phyloP scores from a whole-genome alignment of 441 rosid species.

The Populus hybrid region DNA sequence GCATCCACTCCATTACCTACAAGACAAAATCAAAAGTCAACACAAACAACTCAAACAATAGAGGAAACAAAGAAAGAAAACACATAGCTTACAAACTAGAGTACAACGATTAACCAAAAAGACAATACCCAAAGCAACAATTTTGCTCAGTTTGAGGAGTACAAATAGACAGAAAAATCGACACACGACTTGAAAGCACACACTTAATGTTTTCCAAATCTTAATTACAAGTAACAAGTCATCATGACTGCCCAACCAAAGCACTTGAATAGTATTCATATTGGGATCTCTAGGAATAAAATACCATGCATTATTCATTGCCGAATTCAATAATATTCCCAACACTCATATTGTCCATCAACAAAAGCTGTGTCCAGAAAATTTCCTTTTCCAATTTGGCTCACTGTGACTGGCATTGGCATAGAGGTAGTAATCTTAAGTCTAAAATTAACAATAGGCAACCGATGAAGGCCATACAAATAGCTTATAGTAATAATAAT shows the following conservation, averaged over 20 bases:
- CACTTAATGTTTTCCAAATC: not conserved
- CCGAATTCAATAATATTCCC: not conserved
- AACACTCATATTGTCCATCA: not conserved
- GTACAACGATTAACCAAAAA: not conserved
- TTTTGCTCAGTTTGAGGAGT: no score
- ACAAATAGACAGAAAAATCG: not conserved
- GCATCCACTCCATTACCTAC: constrained; percentile 86
- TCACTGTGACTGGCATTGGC: not conserved
- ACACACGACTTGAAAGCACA: not conserved
- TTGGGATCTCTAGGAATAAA: not conserved
- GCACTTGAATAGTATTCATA: not conserved
- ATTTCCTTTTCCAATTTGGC: not conserved
- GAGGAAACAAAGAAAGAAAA: not conserved
- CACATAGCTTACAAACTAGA: not conserved
- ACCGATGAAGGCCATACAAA: not conserved
- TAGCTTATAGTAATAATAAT: not conserved
- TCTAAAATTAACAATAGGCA: not conserved
- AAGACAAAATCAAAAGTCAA: not conserved
- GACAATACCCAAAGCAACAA: not conserved
- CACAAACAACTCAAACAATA: not conserved
- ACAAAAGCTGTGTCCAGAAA: not conserved
- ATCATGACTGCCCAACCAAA: not conserved
- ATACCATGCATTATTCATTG: not conserved
- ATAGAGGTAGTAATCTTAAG: not conserved
- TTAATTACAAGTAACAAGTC: not conserved